Base-by-base conservation (phyloP, 2,329 filamentous ascomycete genomes). In the Exophiala sp. region DNA sequence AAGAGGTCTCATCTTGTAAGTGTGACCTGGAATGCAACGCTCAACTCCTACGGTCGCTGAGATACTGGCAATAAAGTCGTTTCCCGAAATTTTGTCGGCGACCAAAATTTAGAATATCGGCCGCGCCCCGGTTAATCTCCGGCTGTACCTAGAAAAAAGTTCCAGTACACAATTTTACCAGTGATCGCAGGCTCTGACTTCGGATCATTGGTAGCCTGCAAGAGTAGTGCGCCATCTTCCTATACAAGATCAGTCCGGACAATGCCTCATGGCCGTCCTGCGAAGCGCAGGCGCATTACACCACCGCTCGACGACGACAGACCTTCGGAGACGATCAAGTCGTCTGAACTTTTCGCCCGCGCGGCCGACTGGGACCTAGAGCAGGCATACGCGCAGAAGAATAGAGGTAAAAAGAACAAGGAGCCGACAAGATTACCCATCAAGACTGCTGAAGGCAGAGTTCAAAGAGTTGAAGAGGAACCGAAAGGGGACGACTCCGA, bases 301-400 rank as follows among this genome's bases (percentile, higher is more conserved):
- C 77, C 78, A 40, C 69, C 75, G 3, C 68, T 65, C 5, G 72
- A 77, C 21, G 66, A 66, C 42, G 65, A 65, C 52, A 65, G 66
- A 4, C 63, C 65, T 29, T 63, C 61, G 29, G 62, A 67, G 34
- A 67, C 65, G 21, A 58, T 65, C 43, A 57, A 61, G 45, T 58
- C 68, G 44, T 68, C 70, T 35, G 79, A 81, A 50, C 91, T 91
- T 69, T 81, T 89, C 73, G 82, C 83, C 65, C 86, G 83, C 65
- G 89, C 88, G 5, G 79, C 88, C 55, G 86, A 84, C 71, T 97
- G 92, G 91, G 85, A 96, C 66, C 80, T 96, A 45, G 94, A 96
- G 75, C 88, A 95, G 68, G 87, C 89, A 70, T 97, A 96, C 76
- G 91, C 95, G 71, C 82, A 82, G 57, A 84, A 84, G 62, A 85